These are phyloP conservation scores for Juglanconis oblonga DNA, from an alignment of 2,329 filamentous ascomycete genomes.

Conservation along the genomic window DNA sequence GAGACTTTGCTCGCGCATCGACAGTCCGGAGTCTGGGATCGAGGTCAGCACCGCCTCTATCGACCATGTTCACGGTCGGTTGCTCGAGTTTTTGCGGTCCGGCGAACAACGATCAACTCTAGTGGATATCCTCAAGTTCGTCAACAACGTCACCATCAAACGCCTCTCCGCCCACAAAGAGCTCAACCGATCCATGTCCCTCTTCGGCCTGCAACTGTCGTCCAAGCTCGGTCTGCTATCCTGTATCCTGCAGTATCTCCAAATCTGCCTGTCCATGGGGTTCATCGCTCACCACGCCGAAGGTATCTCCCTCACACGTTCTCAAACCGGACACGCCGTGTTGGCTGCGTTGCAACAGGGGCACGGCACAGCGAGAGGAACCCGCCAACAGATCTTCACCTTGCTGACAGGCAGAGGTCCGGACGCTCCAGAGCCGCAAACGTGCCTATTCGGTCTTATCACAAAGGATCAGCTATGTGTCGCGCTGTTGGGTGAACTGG, in stretches of 20 bases:
- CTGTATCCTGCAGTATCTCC: slow-evolving; percentile 20
- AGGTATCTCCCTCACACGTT: not conserved
- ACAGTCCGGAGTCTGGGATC: not conserved
- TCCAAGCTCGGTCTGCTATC: slow-evolving; percentile 11
- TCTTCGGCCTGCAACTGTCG: slow-evolving; percentile 19
- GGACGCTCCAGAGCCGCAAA: not conserved
- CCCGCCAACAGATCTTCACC: slow-evolving; percentile 20
- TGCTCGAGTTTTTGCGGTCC: slow-evolving; percentile 15
- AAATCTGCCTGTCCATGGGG: slow-evolving; percentile 10
- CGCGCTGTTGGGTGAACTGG: slow-evolving; percentile 21
- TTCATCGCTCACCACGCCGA: not conserved
- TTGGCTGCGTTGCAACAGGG: slow-evolving; percentile 8
- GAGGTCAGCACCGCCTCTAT: not conserved
- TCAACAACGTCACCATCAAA: slow-evolving; percentile 39
- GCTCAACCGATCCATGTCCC: slow-evolving; percentile 15
- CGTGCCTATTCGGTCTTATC: slow-evolving; percentile 12
- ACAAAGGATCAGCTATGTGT: slow-evolving; percentile 4
- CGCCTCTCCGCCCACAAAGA: slow-evolving; percentile 24
- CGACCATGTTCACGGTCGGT: slow-evolving; percentile 3
- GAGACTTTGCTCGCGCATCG: slow-evolving; percentile 23
- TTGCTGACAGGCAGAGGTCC: slow-evolving; percentile 20
- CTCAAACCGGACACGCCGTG: not conserved
- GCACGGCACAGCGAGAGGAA: slow-evolving; percentile 1
- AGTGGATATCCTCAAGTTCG: slow-evolving; percentile 29
- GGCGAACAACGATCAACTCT: not conserved